A percentile compares a stretch with the other conserved stretches of the same genome.
Conservation (phyloP, 352 stramenopile genomes). For the Globisporangium paddicum region DNA sequence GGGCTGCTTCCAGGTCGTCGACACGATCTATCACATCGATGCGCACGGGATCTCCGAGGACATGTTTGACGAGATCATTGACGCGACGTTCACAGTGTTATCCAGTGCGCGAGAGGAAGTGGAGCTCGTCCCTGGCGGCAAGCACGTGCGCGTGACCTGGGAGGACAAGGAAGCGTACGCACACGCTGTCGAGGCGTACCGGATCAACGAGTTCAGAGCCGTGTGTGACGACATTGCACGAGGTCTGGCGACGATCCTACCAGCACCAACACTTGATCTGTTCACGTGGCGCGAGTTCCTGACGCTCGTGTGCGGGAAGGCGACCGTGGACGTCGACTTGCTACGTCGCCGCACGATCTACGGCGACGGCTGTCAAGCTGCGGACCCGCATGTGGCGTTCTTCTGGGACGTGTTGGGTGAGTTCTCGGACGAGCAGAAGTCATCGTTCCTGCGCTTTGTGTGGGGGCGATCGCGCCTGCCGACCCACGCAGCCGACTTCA, state of each 20-base stretch:
- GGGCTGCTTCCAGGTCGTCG: conserved; percentile 84
- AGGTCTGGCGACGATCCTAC: conserved; percentile 86
- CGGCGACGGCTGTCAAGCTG: conserved; percentile 81
- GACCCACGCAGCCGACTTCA: conserved; percentile 84
- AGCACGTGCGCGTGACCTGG: conserved; percentile 81
- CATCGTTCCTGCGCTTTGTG: conserved; percentile 86
- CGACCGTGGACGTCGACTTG: conserved; percentile 85
- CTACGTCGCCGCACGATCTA: conserved; percentile 88
- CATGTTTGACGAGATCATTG: conserved; percentile 91
- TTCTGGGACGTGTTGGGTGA: conserved; percentile 89
- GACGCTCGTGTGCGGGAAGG: conserved; percentile 88
- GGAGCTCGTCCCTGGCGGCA: conserved; percentile 80
- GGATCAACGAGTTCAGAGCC: conserved; percentile 73
- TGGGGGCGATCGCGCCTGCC: conserved; percentile 88
- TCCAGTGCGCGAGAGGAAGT: conserved; percentile 76
- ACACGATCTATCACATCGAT: conserved; percentile 84
- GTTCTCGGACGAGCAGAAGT: conserved; percentile 89
- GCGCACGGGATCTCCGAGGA: conserved; percentile 71
- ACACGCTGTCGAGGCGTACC: conserved; percentile 68
- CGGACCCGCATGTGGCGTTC: conserved; percentile 81
- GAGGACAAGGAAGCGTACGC: conserved; percentile 88
- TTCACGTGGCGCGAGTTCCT: conserved; percentile 89
- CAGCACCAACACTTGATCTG: conserved; percentile 63
- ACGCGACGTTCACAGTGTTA: conserved; percentile 86
- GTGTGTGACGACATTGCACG: conserved; percentile 69